Base-by-base conservation (phyloP, 2,329 filamentous ascomycete species). In the Aspergillus spinulosporus region DNA sequence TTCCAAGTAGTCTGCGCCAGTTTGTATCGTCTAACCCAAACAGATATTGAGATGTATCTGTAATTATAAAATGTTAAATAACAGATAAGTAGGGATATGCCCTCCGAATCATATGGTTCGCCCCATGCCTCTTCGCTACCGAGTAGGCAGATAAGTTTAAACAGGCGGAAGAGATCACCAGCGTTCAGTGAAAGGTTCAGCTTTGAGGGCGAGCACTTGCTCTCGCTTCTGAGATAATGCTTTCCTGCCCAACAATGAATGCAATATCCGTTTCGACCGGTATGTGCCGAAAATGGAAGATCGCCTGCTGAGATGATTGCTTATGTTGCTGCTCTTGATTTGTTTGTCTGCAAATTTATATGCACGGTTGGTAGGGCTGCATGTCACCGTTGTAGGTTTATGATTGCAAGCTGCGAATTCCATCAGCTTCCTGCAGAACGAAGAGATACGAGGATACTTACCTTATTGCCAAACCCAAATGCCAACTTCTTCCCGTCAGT, bases 401-500 rank as follows among this genome's bases (percentile, higher is more conserved):
- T 64, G 43, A 76, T 69, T 31, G 72, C 73, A 65, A 75, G 62
- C 73, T 74, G 45, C 39, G 8, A 14, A 31, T 11, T 32, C 28
- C 5, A 31, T 59, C 28, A 64, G 60, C n/a, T 45, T 45, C 11
- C 40, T 51, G 34, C 5, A 26, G 43, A 45, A 21, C 9, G 6
- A 11, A 21, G 21, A 21, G 56, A 53, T 58, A 40, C 49, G 15
- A 28, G 43, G 56, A 14, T 49, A 64, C 71, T 39, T 70, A 82
- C 80, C 75, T 80, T 76, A 59, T 74, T 76, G 34, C 75, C 76
- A 56, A 79, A 73, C 28, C 77, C 78, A 63, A 81, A 79, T 1
- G 77, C 78, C 56, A 84, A 70, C 62, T 76, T 80, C 63, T 79
- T 79, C n/a, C 80, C 80, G 65, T 82, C 78, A 11, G 72, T 72